Base-by-base conservation (phyloP, 1,284 basidiomycete genomes). In the Trametes polyzona region DNA sequence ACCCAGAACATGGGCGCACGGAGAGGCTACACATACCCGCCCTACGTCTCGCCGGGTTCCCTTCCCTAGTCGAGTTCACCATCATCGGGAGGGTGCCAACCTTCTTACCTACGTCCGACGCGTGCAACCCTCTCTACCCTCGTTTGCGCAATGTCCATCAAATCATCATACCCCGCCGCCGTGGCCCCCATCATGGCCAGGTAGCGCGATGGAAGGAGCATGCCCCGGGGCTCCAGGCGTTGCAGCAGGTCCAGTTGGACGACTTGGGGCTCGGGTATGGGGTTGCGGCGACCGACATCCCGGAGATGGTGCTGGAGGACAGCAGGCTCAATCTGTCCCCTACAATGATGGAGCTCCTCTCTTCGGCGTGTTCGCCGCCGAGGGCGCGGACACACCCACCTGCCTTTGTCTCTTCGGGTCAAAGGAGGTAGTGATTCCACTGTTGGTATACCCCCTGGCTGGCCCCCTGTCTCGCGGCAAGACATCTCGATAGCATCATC, bases 11-110 rank as follows among this genome's bases (percentile, higher is more conserved):
- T 35, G 17, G 59, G 29, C 23, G 39, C 19, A 32, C 36, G 12
- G 36, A 46, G 11, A 40, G 36, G 9, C 27, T 55, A 16, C 57
- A 59, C 43, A 14, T 52, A 21, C 29, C 49, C 9, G 42, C 37
- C 23, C 41, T 49, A 11, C 19, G 10, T 2, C 30, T 19, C 7
- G 26, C 42, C 11, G 47, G 47, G 11, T 57, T 49, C 21, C 42
- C 55, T 7, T 16, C 10, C 21, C 41, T 57, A 4, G 36, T 46
- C 29, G 55, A 57, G 37, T 49, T 57, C 24, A 46, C 44, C n/a
- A 36, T 51, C 23, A 35, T 57, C 29, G 55, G 55, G 23, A 41
- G 21, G 14, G 27, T 37, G 14, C 47, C 33, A 3, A 19, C 19
- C 27, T 8, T 32, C 37, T 12, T 16, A 16, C 26, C 37, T 9